Conservation (phyloP, 1,139 yeast species). For the Entelexis paramagnoliae region DNA sequence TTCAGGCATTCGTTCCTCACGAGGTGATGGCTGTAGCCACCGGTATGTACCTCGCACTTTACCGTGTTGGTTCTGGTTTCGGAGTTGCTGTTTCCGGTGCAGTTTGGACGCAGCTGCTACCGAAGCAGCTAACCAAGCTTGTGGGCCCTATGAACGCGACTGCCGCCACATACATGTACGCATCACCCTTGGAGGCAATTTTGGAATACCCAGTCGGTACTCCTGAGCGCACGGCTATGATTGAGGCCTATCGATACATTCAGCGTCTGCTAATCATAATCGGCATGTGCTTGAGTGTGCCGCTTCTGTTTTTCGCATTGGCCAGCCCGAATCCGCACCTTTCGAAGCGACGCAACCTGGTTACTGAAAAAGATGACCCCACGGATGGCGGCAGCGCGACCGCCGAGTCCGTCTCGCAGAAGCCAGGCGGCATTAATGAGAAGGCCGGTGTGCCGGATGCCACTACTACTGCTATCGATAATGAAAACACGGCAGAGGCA, state of each 20-base stretch:
- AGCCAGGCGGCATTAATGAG: neutral
- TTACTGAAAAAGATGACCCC: conserved; percentile 15
- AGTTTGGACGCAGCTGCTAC: conserved; percentile 40
- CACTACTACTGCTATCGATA: neutral
- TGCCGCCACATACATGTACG: conserved; percentile 38
- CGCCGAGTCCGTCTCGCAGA: neutral
- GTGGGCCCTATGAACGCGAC: conserved; percentile 22
- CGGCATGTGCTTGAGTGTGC: conserved; percentile 19
- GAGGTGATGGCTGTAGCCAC: conserved; percentile 41
- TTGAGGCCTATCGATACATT: conserved; percentile 47
- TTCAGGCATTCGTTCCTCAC: conserved; percentile 50
- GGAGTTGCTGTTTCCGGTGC: conserved; percentile 42
- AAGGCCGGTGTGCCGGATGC: neutral
- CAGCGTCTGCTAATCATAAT: conserved; percentile 33
- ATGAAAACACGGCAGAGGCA: neutral
- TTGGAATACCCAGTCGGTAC: conserved; percentile 47
- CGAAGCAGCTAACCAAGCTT: conserved; percentile 27
- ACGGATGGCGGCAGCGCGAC: neutral
- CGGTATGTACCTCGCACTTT: conserved; percentile 37
- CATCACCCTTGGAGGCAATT: conserved; percentile 43
- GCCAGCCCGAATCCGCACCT: conserved; percentile 19
- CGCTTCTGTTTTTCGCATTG: conserved; percentile 12
- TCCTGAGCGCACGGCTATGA: conserved; percentile 47
- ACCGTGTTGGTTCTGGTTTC: conserved; percentile 38
- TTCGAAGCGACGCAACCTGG: conserved; percentile 13